These are phyloP conservation scores for Akanthomyces muscarius DNA, from an alignment of 2,329 filamentous ascomycete genomes.

Conservation along the genomic window DNA sequence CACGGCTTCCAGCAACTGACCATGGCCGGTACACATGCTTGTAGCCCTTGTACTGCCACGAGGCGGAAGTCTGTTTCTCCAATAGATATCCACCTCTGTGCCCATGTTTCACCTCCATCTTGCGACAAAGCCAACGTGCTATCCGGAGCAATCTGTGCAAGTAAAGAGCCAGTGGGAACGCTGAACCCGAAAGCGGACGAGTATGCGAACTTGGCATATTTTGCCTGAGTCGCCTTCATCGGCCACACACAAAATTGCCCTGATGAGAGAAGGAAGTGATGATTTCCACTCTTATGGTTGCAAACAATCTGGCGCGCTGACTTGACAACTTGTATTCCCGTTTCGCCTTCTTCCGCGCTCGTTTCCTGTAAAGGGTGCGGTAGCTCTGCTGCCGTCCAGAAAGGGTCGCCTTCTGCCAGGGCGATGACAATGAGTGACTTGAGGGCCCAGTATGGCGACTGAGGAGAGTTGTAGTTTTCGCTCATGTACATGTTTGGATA, in stretches of 20 bases:
- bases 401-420: constrained; percentile 33
- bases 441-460: constrained; percentile 52
- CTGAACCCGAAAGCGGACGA: constrained; percentile 45
- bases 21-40: background rate
- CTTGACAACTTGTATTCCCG: background rate
- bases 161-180: constrained; percentile 35
- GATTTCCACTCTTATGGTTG: constrained; percentile 29
- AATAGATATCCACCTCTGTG: constrained; percentile 27
- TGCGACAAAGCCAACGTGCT: constrained; percentile 29
- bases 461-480: constrained; percentile 55
- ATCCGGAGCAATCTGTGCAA: constrained; percentile 33
- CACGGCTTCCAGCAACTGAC: constrained; percentile 7
- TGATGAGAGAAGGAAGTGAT: constrained; percentile 41
- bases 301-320: constrained; percentile 42
- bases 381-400: constrained; percentile 42
- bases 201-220: constrained; percentile 47
- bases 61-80: constrained; percentile 15
- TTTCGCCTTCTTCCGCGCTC: background rate
- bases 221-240: constrained; percentile 39
- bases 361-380: constrained; percentile 22
- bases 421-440: constrained; percentile 45
- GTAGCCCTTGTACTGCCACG: background rate
- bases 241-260: constrained; percentile 37
- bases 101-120: constrained; percentile 31
- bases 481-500: constrained; percentile 50